These are phyloP conservation scores for Ilyonectria destructans DNA, from an alignment of 2,329 filamentous ascomycete species.

Conservation along the genomic window DNA sequence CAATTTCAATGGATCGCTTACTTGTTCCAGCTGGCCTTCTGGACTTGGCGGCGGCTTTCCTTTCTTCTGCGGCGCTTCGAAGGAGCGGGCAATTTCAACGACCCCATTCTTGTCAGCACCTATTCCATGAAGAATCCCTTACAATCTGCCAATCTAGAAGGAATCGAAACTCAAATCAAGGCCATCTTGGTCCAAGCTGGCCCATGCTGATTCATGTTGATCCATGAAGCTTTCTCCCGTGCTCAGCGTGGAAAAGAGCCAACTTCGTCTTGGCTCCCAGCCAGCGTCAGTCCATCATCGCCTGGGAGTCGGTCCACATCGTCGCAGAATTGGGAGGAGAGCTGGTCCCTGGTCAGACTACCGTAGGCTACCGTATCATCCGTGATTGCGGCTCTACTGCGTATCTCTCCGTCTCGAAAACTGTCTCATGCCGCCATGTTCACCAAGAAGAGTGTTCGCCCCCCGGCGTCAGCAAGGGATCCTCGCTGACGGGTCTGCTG, in stretches of 20 bases:
- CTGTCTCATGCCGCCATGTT: slow-evolving; percentile 15
- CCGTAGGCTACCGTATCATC: slow-evolving; percentile 8
- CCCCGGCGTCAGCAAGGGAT: slow-evolving; percentile 21
- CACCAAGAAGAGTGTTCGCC: slow-evolving; percentile 19
- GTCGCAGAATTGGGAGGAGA: slow-evolving; percentile 16
- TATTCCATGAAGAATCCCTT: slow-evolving; percentile 6
- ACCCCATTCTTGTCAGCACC: slow-evolving; percentile 23
- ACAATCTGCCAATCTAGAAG: slow-evolving; percentile 9
- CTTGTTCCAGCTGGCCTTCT: slow-evolving; percentile 16
- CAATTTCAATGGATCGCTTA: slow-evolving; percentile 30
- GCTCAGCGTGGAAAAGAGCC: background rate
- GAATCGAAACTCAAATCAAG: slow-evolving; percentile 12
- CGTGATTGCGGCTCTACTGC: slow-evolving; percentile 24
- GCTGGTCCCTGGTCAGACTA: slow-evolving; percentile 8
- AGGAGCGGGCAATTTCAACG: slow-evolving; percentile 28
- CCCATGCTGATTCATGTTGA: slow-evolving; percentile 8
- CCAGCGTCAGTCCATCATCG: slow-evolving; percentile 27
- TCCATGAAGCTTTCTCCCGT: background rate
- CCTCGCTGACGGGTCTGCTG: slow-evolving; percentile 15
- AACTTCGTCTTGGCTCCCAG: slow-evolving; percentile 9
- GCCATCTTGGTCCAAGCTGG: slow-evolving; percentile 4
- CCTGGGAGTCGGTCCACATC: slow-evolving; percentile 25
- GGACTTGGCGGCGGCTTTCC: slow-evolving; percentile 22
- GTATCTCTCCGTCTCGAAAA: slow-evolving; percentile 16
- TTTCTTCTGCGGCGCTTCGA: slow-evolving; percentile 34